These are phyloP conservation scores for Globisporangium rhizosaccharum DNA, from an alignment of 352 stramenopile genomes.

Conservation along the genomic window DNA sequence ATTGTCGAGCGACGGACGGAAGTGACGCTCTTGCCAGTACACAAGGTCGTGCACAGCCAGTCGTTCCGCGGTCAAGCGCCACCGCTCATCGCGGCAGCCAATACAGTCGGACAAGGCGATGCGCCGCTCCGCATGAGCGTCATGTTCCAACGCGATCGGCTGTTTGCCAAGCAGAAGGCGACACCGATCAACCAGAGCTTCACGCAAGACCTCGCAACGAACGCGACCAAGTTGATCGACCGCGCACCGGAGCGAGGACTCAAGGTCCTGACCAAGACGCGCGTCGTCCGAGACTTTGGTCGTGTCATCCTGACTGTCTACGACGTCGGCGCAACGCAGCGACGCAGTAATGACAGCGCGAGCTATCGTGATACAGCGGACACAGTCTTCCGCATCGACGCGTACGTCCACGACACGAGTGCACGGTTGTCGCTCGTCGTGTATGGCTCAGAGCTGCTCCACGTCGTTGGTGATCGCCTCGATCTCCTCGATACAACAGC, in stretches of 20 bases:
- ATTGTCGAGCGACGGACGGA: constrained; percentile 45
- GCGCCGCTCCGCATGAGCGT: constrained; percentile 20
- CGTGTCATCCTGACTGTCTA: constrained; percentile 62
- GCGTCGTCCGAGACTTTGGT: constrained; percentile 26
- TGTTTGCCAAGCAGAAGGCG: constrained; percentile 64
- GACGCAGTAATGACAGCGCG: not conserved
- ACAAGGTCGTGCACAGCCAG: constrained; percentile 9
- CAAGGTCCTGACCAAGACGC: constrained; percentile 51
- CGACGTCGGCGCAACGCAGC: constrained; percentile 24
- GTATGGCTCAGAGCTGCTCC: constrained; percentile 31
- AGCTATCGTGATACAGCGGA: not conserved
- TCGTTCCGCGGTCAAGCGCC: constrained; percentile 9
- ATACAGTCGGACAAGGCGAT: not conserved
- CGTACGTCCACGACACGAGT: constrained; percentile 54
- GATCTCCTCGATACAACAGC: not conserved
- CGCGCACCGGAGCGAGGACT: constrained; percentile 36
- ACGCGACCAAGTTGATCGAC: constrained; percentile 60
- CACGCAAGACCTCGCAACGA: constrained; percentile 23
- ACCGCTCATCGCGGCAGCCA: too few relatives aligned
- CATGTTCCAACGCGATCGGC: constrained; percentile 43
- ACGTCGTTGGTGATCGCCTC: constrained; percentile 34
- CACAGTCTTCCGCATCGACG: constrained; percentile 43
- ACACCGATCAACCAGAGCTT: constrained; percentile 42
- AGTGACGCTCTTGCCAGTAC: constrained; percentile 11
- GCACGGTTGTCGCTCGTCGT: constrained; percentile 40